Conservation (phyloP, 257 asterid genomes). For the Apocynum venetum region DNA sequence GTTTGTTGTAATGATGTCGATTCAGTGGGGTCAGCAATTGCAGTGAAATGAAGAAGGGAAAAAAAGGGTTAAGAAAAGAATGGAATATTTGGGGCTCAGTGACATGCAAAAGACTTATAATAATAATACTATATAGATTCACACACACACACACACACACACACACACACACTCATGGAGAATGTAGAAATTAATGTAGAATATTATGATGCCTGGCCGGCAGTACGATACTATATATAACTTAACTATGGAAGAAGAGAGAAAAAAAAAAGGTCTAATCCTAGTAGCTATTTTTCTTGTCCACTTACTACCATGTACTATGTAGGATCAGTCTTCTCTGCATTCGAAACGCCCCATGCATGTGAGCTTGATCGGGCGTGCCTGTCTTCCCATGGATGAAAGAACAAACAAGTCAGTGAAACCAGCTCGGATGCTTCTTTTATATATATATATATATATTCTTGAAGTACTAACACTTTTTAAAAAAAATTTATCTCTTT, state of each 20-base stretch:
- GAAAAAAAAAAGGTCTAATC: too few relatives aligned
- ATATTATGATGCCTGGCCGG: too few relatives aligned
- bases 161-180: too few relatives aligned
- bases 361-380: slow-evolving; percentile 40
- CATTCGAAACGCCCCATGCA: slow-evolving; percentile 33
- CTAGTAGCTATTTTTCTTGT: too few relatives aligned
- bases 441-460: background rate
- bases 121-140: background rate
- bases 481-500: too few relatives aligned
- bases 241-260: background rate
- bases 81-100: slow-evolving; percentile 50
- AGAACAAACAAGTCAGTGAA: slow-evolving; percentile 18
- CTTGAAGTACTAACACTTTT: background rate
- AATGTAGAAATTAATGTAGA: background rate
- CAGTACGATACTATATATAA: too few relatives aligned
- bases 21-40: slow-evolving; percentile 26
- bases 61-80: slow-evolving; percentile 18
- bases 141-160: too few relatives aligned
- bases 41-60: slow-evolving; percentile 16
- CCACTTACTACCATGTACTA: too few relatives aligned
- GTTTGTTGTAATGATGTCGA: slow-evolving; percentile 31
- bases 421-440: background rate
- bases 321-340: slow-evolving; percentile 1
- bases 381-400: slow-evolving; percentile 36
- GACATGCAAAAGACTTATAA: slow-evolving; percentile 38